Percentiles rank a stretch among this genome's conserved stretches.
These are phyloP conservation scores for Mortierella sp. DNA, from an alignment of 371 early-diverging fungal genomes.

Conservation along the genomic window DNA sequence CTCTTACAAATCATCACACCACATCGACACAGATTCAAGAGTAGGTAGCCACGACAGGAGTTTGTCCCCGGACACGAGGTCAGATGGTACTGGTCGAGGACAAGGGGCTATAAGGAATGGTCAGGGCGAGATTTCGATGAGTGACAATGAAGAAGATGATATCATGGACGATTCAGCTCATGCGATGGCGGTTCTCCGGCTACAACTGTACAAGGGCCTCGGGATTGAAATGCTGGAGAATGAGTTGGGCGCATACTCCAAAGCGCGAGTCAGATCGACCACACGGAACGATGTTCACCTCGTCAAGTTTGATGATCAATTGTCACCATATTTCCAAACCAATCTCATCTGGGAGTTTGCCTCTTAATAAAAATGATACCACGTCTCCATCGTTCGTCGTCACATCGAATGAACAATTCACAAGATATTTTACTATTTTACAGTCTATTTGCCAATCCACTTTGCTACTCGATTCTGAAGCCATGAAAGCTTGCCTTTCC, in stretches of 20 bases:
- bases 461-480: too few species aligned
- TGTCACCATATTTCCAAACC: conserved; percentile 43
- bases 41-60: background rate
- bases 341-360: conserved; percentile 54
- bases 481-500: too few species aligned
- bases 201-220: conserved; percentile 45
- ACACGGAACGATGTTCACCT: conserved; percentile 35
- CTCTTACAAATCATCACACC: background rate
- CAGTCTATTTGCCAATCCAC: too few species aligned
- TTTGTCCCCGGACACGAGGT: background rate
- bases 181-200: conserved; percentile 40
- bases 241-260: conserved; percentile 34
- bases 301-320: conserved; percentile 43
- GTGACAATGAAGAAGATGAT: conserved; percentile 25
- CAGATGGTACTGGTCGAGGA: background rate
- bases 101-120: background rate
- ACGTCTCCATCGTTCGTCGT: too few species aligned
- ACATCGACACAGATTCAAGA: too few species aligned
- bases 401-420: too few species aligned
- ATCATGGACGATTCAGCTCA: conserved; percentile 36
- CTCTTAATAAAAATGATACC: conserved; percentile 7
- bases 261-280: conserved; percentile 29
- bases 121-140: conserved; percentile 10
- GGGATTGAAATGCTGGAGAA: conserved; percentile 52
- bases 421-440: too few species aligned